Percentiles rank a stretch among this genome's conserved stretches.
Evolutionary conservation across 2,329 filamentous ascomycete genomes (phyloP).

Genomic region (Acrocalymma vagum): DNA sequence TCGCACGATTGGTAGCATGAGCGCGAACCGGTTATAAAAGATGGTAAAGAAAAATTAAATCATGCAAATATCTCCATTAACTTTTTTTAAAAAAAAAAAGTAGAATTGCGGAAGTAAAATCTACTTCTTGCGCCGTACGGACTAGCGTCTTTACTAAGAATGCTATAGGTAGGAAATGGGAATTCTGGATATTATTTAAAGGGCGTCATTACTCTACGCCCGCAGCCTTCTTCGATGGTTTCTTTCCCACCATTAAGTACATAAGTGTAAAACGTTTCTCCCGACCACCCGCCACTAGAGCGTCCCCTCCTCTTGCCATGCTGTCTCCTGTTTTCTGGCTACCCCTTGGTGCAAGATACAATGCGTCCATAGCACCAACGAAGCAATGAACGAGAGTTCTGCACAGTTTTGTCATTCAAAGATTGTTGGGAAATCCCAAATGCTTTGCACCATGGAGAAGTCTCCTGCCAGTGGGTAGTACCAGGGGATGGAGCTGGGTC

Average conservation of each 20-base stretch:
- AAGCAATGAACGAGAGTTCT: slow-evolving; percentile 77
- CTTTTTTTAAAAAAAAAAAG: slow-evolving; percentile 1
- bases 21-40: slow-evolving; percentile 10
- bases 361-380: slow-evolving; percentile 75
- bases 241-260: slow-evolving; percentile 93
- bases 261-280: slow-evolving; percentile 94
- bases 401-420: slow-evolving; percentile 85
- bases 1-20: too few relatives aligned
- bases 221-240: too few relatives aligned
- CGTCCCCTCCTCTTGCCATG: slow-evolving; percentile 81
- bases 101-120: neutral
- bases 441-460: slow-evolving; percentile 77
- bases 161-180: too few relatives aligned
- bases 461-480: slow-evolving; percentile 89
- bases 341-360: slow-evolving; percentile 77
- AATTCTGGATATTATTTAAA: too few relatives aligned
- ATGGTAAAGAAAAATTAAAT: slow-evolving; percentile 7
- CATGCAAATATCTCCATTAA: neutral
- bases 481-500: slow-evolving; percentile 80
- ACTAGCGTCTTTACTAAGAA: too few relatives aligned
- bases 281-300: slow-evolving; percentile 81
- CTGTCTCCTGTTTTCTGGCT: slow-evolving; percentile 92
- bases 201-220: too few relatives aligned
- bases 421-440: slow-evolving; percentile 81
- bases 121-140: too few relatives aligned